phyloP scores from a whole-genome alignment of 805 yeast species.

The Pichia scutulata region DNA sequence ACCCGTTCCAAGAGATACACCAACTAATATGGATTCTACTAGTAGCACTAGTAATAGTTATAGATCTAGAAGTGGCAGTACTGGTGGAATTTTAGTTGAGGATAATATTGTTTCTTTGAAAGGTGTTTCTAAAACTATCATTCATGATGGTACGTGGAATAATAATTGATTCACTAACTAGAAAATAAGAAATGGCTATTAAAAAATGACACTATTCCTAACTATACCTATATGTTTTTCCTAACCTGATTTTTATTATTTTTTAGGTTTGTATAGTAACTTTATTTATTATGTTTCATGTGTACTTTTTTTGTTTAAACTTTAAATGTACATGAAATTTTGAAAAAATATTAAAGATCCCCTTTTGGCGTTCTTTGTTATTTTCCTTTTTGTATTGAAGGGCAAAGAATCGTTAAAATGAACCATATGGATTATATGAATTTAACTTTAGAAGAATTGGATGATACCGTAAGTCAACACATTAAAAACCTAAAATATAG shows the following conservation, averaged over 20 bases:
- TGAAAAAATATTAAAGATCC: background rate
- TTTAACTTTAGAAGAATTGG: background rate
- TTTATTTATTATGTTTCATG: no score
- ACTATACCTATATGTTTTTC: background rate
- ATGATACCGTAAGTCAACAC: background rate
- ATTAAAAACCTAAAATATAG: background rate
- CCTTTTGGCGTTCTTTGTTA: background rate
- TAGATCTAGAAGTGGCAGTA: constrained; percentile 11
- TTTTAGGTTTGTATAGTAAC: no score
- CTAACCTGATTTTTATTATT: no score
- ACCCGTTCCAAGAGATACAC: constrained; percentile 12
- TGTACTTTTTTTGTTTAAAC: no score
- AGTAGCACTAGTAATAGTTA: constrained; percentile 5
- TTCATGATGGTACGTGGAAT: constrained; percentile 40
- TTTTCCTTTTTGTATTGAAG: background rate
- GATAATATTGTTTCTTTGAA: constrained; percentile 65
- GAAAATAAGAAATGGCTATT: background rate
- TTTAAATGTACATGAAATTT: background rate
- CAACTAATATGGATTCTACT: background rate
- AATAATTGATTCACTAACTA: background rate
- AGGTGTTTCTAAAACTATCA: constrained; percentile 81
- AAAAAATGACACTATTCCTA: no score
- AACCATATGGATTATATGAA: background rate
- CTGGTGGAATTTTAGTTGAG: constrained; percentile 63
- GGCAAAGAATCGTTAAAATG: background rate